Evolutionary conservation across 306 rosid genomes (phyloP), one percentile per base, ranked within the genome.

Genomic region (Malus asiatica): DNA sequence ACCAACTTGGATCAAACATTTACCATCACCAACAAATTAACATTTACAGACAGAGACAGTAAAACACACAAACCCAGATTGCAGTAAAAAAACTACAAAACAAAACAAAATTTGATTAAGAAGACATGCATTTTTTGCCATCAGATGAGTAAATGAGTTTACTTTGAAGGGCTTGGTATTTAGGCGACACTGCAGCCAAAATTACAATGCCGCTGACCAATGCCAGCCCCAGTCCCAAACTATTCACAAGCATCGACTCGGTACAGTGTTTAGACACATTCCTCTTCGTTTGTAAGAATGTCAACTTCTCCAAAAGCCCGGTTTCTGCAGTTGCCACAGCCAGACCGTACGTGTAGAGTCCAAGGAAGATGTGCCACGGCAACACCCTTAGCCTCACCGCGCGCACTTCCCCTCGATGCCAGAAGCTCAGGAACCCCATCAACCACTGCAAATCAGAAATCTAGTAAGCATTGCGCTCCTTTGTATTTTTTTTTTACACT

Each of bases 311-410:
- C 2, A 92, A 71, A 40, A 92, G 89, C 33, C 97, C 99, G 16
- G 97, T 90, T 84, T 92, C 97, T 2, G 97, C 98, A 9, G 97
- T 92, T 66, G 89, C 96, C 69, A 92, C 88, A 4, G 97, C 97
- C 76, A 90, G 64, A 51, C 83, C 96, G 55, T 92, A 95, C 2
- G 93, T 87, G 86, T 88, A 95, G 55, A 92, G 88, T 2, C 97
- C 97, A 20, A 92, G 57, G 60, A 95, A 90, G 30, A 95, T 77
- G 70, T 95, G 99, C 99, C 99, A 92, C 1, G 97, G 97, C 71
- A 95, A 78, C 70, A 95, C 83, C 75, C 78, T 89, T 73, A 72
- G 63, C 75, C 96, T 88, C 71, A 74, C 90, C 35, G 69, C 53
- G 7, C 92, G 77, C 53, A 57, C 86, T 77, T 90, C 97, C 46